phyloP scores from a whole-genome alignment of 1,139 yeast species.

The Saccharomycopsis crataegensis region DNA sequence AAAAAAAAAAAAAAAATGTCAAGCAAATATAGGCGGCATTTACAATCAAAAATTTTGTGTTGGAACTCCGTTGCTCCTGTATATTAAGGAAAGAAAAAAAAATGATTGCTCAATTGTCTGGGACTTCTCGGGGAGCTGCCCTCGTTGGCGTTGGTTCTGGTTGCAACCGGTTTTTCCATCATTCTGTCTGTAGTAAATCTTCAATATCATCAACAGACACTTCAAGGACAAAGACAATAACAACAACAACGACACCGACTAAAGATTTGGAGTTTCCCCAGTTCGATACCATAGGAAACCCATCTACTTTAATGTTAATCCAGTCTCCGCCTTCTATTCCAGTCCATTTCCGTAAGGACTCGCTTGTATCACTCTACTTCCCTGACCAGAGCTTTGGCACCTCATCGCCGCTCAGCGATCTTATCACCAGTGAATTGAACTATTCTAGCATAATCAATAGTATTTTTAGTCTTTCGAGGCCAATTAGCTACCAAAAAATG shows the following conservation, averaged over 20 bases:
- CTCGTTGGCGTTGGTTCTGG: no score
- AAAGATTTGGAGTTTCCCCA: neutral
- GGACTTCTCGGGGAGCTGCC: no score
- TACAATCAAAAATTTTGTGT: neutral
- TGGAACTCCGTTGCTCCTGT: neutral
- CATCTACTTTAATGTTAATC: constrained; percentile 20
- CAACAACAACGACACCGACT: neutral
- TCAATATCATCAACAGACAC: no score
- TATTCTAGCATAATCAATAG: constrained; percentile 30
- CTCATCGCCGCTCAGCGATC: constrained; percentile 22
- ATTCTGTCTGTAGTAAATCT: no score
- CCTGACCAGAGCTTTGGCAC: constrained; percentile 2
- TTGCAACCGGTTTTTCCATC: no score
- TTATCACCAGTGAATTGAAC: constrained; percentile 31
- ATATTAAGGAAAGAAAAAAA: no score
- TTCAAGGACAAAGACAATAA: no score
- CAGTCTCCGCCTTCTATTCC: constrained; percentile 50
- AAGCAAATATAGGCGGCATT: neutral
- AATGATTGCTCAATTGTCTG: no score
- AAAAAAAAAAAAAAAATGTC: neutral
- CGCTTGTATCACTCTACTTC: constrained; percentile 37
- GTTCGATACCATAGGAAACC: neutral
- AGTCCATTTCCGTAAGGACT: constrained; percentile 38
- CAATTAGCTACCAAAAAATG: constrained; percentile 37
- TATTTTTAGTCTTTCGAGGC: constrained; percentile 34